Base-by-base conservation (phyloP, 2,329 filamentous ascomycete genomes). In the Monilinia aucupariae region DNA sequence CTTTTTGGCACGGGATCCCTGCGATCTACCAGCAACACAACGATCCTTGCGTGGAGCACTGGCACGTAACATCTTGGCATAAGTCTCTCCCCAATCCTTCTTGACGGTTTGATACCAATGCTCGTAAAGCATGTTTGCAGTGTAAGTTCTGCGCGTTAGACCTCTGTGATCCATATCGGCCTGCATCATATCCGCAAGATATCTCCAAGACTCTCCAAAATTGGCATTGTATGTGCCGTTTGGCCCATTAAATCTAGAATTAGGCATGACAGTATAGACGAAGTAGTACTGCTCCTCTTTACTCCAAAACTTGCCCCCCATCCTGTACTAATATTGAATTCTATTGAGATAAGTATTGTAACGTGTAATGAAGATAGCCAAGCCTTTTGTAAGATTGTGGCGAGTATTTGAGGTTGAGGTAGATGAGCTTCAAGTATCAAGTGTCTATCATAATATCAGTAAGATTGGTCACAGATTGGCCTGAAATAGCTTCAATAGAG, bases 81-180 rank as follows among this genome's bases (percentile, higher is more conserved):
- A 22, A 43, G 13, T 17, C 0, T 20, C 39, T 0, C 22, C 50
- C 59, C 59, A 61, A n/a, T 13, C 4, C 7, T 37, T 34, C 13
- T 22, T 37, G 32, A 66, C 62, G 37, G 63, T 65, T 20, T 67
- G 64, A 15, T 65, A 66, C 25, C 41, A 67, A 41, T 65, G 64
- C 51, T 66, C 64, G 30, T 65, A 67, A 0, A 67, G 30, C 32
- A 63, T 54, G 5, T 50, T 53, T 8, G 9, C 30, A 13, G 48
- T 64, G 32, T 66, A 65, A 12, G 17, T 9, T 25, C 63, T 58
- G 27, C 60, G 51, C 12, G 22, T 27, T 4, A 56, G 2, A 4
- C 53, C 54, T 20, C n/a, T 22, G 1, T 10, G 5, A 20, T 60
- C 52, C 63, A 67, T 56, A 4, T 27, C 50, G n/a, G 2, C 9